phyloP scores from a whole-genome alignment of 2,329 filamentous ascomycete genomes.

The Scolecobasidium constrictum region DNA sequence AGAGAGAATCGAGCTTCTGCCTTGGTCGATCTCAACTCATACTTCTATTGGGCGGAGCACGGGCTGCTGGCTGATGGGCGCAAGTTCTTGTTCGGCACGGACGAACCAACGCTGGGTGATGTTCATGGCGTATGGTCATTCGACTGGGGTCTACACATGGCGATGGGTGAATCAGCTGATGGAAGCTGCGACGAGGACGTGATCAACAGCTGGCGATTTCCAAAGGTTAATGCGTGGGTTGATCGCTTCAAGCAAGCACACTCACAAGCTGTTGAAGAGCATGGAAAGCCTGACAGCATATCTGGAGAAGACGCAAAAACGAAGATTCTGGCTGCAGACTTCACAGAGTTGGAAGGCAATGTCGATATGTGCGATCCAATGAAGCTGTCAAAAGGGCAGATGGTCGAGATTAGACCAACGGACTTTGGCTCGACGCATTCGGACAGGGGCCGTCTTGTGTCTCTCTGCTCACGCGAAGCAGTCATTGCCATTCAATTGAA shows the following conservation, averaged over 20 bases:
- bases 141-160: conserved; percentile 6
- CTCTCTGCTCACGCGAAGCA: background rate
- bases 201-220: conserved; percentile 6
- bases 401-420: background rate
- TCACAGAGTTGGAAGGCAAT: background rate
- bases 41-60: conserved; percentile 1
- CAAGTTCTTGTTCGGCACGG: background rate
- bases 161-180: conserved; percentile 1
- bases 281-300: background rate
- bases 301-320: background rate
- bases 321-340: background rate
- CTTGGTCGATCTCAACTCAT: background rate
- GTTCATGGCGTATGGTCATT: conserved; percentile 3
- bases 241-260: background rate
- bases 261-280: background rate
- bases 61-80: background rate
- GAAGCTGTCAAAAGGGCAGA: background rate
- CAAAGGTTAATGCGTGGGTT: conserved; percentile 9
- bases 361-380: background rate
- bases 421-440: background rate
- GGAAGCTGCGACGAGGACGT: background rate
- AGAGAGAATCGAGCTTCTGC: background rate
- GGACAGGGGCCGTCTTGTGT: background rate
- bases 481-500: background rate
- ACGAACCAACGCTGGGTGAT: conserved; percentile 6